A percentile compares a stretch with the other conserved stretches of the same genome.
Conservation (phyloP, 2,329 filamentous ascomycete species). For the Fusarium austroafricanum region DNA sequence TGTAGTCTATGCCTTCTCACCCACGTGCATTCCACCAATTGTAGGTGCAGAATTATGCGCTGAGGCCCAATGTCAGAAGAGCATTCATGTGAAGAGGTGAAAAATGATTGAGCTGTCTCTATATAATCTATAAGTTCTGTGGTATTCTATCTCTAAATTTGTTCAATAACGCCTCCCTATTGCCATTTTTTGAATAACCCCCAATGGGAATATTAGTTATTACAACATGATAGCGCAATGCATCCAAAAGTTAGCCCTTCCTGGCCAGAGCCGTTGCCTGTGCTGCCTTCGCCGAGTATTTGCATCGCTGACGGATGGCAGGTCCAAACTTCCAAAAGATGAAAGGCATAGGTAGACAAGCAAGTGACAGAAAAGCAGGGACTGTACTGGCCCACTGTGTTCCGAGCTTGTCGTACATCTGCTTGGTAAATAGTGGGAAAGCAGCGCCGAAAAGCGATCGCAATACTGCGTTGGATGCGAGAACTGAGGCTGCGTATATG, state of each 20-base stretch:
- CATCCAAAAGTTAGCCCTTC: not conserved
- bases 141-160: not conserved
- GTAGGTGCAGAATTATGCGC: not conserved
- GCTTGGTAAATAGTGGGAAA: constrained; percentile 42
- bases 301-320: constrained; percentile 35
- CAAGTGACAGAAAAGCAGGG: constrained; percentile 39
- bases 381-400: constrained; percentile 43
- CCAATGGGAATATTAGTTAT: not conserved
- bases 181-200: not conserved
- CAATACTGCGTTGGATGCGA: constrained; percentile 65
- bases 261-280: constrained; percentile 13
- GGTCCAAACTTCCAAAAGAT: constrained; percentile 39
- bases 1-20: not conserved
- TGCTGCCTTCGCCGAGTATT: constrained; percentile 41
- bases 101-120: constrained; percentile 1
- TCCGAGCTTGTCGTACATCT: constrained; percentile 44
- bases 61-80: not conserved
- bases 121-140: not conserved
- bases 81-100: not conserved
- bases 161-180: not conserved
- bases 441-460: constrained; percentile 41
- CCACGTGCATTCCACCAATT: not conserved
- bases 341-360: constrained; percentile 41
- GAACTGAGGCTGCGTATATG: constrained; percentile 79
- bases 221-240: not conserved